Conservation (phyloP, 2,329 filamentous ascomycete species). For the Sporothrix inflata region DNA sequence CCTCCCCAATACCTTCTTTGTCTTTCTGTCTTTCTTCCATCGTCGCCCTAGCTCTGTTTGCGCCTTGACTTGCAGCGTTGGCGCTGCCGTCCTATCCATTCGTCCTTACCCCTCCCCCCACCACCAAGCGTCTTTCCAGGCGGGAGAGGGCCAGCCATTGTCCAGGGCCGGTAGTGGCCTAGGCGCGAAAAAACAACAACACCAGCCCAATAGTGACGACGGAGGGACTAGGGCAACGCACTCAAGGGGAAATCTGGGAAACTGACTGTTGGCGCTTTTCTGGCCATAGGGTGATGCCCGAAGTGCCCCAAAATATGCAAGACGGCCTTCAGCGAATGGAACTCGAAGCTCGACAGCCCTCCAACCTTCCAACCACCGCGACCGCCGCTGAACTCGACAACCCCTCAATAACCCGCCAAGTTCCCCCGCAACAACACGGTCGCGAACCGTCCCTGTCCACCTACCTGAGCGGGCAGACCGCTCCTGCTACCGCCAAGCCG, state of each 20-base stretch:
- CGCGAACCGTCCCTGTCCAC: slow-evolving; percentile 52
- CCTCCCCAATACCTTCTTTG: not conserved
- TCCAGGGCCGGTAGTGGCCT: slow-evolving; percentile 27
- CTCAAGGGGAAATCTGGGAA: slow-evolving; percentile 36
- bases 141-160: slow-evolving; percentile 7
- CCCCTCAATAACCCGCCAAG: slow-evolving; percentile 1
- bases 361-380: slow-evolving; percentile 40
- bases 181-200: slow-evolving; percentile 27
- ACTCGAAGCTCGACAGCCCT: slow-evolving; percentile 67
- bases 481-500: slow-evolving; percentile 23
- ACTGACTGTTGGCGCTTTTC: slow-evolving; percentile 44
- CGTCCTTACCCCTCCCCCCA: slow-evolving; percentile 29
- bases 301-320: slow-evolving; percentile 96
- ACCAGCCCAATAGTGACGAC: slow-evolving; percentile 18
- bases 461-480: slow-evolving; percentile 40
- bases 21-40: not conserved
- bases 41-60: slow-evolving; percentile 18
- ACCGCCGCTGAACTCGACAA: slow-evolving; percentile 36
- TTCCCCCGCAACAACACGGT: slow-evolving; percentile 42
- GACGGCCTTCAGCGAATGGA: slow-evolving; percentile 91
- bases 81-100: slow-evolving; percentile 8
- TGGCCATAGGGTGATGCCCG: slow-evolving; percentile 78
- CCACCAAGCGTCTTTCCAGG: slow-evolving; percentile 22
- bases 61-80: slow-evolving; percentile 8
- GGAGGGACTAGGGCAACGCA: slow-evolving; percentile 23